Percentiles rank a stretch among this genome's conserved stretches.
These are phyloP conservation scores for Neopestalotiopsis rosae DNA, from an alignment of 2,329 filamentous ascomycete species.

Conservation along the genomic window DNA sequence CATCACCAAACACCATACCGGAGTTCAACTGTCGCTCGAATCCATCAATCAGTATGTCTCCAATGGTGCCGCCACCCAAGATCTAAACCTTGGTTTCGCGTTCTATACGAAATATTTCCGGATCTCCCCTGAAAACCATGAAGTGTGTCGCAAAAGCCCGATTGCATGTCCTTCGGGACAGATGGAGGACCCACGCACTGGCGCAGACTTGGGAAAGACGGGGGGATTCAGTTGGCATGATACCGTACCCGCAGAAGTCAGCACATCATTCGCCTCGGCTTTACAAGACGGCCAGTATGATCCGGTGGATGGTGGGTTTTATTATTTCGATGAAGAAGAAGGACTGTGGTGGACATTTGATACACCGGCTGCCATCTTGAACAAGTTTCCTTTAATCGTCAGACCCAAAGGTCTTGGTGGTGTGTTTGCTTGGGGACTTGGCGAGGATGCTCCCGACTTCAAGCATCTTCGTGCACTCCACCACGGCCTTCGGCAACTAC, in stretches of 20 bases:
- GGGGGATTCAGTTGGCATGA: conserved; percentile 39
- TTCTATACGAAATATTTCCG: conserved; percentile 74
- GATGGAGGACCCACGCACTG: conserved; percentile 64
- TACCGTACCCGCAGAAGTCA: conserved; percentile 30
- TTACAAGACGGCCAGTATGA: conserved; percentile 32
- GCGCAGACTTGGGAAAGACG: conserved; percentile 59
- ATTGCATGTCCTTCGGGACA: conserved; percentile 64
- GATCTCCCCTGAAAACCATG: conserved; percentile 53
- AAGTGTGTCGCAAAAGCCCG: conserved; percentile 48
- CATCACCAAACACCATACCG: conserved; percentile 65
- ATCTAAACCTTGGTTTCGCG: conserved; percentile 70
- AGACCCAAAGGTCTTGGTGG: conserved; percentile 33
- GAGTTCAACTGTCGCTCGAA: conserved; percentile 55
- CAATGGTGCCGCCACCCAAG: conserved; percentile 58
- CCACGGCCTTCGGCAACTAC: not conserved
- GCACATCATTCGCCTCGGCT: conserved; percentile 32
- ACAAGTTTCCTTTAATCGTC: conserved; percentile 36
- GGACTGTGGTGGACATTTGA: conserved; percentile 41
- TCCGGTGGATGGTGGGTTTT: conserved; percentile 34
- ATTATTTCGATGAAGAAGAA: conserved; percentile 34
- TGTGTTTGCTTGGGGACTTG: conserved; percentile 40
- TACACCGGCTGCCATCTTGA: conserved; percentile 31
- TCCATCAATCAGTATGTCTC: conserved; percentile 63
- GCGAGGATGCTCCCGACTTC: conserved; percentile 37
- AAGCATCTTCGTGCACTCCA: conserved; percentile 32